A percentile compares a stretch with the other conserved stretches of the same genome.
Conservation (phyloP, 177 flowering plant species). For the Vitis hybrid region DNA sequence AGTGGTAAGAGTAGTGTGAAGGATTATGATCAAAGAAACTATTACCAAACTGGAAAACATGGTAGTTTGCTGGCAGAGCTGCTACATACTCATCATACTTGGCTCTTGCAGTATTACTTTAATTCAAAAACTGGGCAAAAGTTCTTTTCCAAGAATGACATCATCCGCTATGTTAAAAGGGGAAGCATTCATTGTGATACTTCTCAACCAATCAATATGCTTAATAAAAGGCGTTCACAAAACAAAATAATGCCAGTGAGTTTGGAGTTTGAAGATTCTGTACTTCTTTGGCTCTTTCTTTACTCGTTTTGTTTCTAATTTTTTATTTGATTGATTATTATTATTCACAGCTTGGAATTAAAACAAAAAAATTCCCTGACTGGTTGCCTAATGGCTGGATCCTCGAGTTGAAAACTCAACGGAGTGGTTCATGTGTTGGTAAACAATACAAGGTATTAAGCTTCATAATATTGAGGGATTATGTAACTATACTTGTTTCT, state of each 20-base stretch:
- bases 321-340: not conserved
- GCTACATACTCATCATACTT: not conserved
- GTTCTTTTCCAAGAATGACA: constrained; percentile 36
- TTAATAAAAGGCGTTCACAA: constrained; percentile 3
- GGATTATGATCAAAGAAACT: too few relatives aligned
- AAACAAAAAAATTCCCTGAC: constrained; percentile 23
- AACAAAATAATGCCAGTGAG: constrained; percentile 22
- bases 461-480: too few relatives aligned
- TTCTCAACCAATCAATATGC: constrained; percentile 10
- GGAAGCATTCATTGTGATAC: constrained; percentile 2
- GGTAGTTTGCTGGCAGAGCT: not conserved
- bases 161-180: constrained; percentile 17
- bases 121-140: constrained; percentile 28
- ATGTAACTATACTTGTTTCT: too few relatives aligned
- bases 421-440: constrained; percentile 31
- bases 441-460: constrained; percentile 38
- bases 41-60: too few relatives aligned
- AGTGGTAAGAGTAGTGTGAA: too few relatives aligned
- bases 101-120: constrained; percentile 29
- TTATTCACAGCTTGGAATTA: constrained; percentile 15
- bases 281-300: not conserved
- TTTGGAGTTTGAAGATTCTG: constrained; percentile 1
- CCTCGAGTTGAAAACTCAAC: constrained; percentile 33
- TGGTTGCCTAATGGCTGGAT: constrained; percentile 67
- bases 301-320: not conserved